A percentile compares a stretch with the other conserved stretches of the same genome.
Conservation (phyloP, 257 asterid genomes). For the Linaria vulgaris region DNA sequence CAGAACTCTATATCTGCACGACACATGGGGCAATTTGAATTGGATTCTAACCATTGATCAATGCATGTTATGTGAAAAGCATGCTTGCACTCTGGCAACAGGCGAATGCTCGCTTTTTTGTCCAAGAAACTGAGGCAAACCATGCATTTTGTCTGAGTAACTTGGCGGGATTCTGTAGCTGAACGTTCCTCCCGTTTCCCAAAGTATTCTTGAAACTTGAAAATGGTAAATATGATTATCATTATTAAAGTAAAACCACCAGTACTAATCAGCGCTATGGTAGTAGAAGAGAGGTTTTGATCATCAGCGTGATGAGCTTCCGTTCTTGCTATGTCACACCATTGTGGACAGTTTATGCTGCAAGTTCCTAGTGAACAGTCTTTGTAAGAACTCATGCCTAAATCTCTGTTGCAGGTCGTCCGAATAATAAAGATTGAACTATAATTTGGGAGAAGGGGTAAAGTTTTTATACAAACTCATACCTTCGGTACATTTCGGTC, state of each 20-base stretch:
- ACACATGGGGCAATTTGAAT: background rate
- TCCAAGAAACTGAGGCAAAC: background rate
- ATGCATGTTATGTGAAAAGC: background rate
- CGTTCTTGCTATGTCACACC: too few species aligned
- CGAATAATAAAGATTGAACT: too few species aligned
- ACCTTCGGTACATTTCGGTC: too few species aligned
- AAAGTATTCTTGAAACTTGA: background rate
- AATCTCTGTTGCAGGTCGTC: background rate
- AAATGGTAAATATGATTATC: background rate
- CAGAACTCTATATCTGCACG: background rate
- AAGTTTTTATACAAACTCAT: too few species aligned
- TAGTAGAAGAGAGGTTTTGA: background rate
- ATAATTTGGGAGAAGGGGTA: too few species aligned
- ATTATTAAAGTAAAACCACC: background rate
- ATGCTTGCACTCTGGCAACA: background rate
- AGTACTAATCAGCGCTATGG: background rate
- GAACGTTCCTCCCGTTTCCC: too few species aligned
- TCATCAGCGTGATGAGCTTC: background rate
- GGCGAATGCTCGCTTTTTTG: background rate
- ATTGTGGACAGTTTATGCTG: too few species aligned
- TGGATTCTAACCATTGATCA: slow-evolving; percentile 4
- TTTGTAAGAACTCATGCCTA: background rate
- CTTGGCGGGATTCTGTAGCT: background rate
- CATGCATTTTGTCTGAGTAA: background rate
- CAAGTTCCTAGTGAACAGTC: too few species aligned